Evolutionary conservation across 164 flowering plant genomes (phyloP).

Genomic region (Umbilicus rupestris): DNA sequence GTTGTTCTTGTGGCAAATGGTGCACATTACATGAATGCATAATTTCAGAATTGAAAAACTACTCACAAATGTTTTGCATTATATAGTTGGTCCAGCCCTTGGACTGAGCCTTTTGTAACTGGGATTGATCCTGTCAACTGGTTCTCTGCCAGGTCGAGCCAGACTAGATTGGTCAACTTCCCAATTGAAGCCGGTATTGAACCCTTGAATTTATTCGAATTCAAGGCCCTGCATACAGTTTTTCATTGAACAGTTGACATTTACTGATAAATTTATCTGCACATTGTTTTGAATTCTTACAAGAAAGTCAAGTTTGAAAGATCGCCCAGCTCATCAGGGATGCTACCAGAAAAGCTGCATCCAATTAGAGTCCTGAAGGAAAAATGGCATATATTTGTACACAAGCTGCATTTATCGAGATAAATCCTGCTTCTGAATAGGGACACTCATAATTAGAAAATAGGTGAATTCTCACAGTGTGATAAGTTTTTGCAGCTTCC

Average conservation of each 20-base stretch:
- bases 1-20: neutral
- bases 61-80: constrained; percentile 89
- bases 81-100: constrained; percentile 70
- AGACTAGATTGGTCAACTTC: constrained; percentile 60
- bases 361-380: constrained; percentile 64
- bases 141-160: constrained; percentile 91
- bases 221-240: constrained; percentile 59
- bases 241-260: neutral
- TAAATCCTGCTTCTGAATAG: neutral
- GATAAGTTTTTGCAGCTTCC: constrained; percentile 48
- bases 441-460: neutral
- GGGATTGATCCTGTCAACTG: constrained; percentile 69
- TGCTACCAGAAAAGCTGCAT: constrained; percentile 64
- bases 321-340: constrained; percentile 76
- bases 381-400: neutral
- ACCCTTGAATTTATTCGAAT: constrained; percentile 74
- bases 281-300: constrained; percentile 31
- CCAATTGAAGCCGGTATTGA: constrained; percentile 73
- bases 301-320: constrained; percentile 58
- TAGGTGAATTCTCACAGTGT: constrained; percentile 51
- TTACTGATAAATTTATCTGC: neutral
- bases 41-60: neutral
- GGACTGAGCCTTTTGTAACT: constrained; percentile 40
- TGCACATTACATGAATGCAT: neutral
- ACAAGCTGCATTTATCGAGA: neutral